Conservation (phyloP, 1,139 yeast genomes). For the Diutina siamensis region DNA sequence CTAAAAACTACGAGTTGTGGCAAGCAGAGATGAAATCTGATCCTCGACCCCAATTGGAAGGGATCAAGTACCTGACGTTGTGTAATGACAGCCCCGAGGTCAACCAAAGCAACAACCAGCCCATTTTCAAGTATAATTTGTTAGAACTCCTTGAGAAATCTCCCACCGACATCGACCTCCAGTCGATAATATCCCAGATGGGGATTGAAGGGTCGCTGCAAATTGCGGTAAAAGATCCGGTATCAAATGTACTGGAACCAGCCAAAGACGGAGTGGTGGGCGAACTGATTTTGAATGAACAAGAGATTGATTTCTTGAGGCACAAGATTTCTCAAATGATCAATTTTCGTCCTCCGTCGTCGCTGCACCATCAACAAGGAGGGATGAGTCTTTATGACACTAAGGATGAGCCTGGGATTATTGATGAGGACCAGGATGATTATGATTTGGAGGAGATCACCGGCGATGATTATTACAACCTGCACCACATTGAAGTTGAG, state of each 20-base stretch:
- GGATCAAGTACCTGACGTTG: neutral
- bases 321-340: constrained; percentile 13
- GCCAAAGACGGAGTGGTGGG: neutral
- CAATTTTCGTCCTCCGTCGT: neutral
- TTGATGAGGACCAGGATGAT: constrained; percentile 19
- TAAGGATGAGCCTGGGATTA: constrained; percentile 29
- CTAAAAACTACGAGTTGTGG: constrained; percentile 1
- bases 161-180: constrained; percentile 11
- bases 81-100: constrained; percentile 9
- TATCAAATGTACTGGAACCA: neutral
- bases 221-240: neutral
- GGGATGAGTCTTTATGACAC: constrained; percentile 25
- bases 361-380: constrained; percentile 5
- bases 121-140: constrained; percentile 21
- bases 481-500: constrained; percentile 33
- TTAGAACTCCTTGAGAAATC: constrained; percentile 23
- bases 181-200: neutral
- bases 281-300: constrained; percentile 16
- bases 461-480: constrained; percentile 16
- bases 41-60: neutral
- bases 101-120: constrained; percentile 14
- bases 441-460: constrained; percentile 28
- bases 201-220: neutral
- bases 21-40: neutral
- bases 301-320: constrained; percentile 24